These are phyloP conservation scores for Trypethelium eluteriae DNA, from an alignment of 495 filamentous ascomycete genomes.

Conservation along the genomic window DNA sequence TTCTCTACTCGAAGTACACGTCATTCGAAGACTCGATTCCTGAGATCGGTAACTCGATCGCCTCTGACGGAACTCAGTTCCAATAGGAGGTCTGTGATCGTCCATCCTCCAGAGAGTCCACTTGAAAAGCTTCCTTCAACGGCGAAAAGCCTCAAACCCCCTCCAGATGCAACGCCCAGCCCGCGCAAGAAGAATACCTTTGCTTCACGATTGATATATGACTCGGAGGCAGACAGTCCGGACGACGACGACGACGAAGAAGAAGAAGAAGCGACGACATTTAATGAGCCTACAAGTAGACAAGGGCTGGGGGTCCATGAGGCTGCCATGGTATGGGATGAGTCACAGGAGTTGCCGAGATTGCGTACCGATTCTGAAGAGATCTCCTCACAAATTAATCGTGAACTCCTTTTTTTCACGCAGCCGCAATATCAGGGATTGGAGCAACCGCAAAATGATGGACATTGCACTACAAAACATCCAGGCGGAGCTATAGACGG, in stretches of 20 bases:
- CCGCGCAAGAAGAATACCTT: background rate
- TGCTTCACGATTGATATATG: background rate
- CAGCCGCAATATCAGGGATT: background rate
- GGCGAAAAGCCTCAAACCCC: background rate
- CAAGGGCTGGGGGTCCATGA: background rate
- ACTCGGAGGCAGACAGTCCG: background rate
- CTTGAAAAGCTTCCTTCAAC: background rate
- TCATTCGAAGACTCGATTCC: background rate
- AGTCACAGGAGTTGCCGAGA: background rate
- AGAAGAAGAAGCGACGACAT: background rate
- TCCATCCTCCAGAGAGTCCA: background rate
- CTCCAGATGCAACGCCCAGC: background rate
- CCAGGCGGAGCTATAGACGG: background rate
- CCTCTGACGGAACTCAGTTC: background rate
- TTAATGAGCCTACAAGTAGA: background rate
- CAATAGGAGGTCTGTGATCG: background rate
- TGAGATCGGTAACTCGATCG: background rate
- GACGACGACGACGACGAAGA: too few relatives aligned
- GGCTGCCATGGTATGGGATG: background rate
- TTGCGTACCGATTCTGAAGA: conserved; percentile 3
- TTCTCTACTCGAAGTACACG: background rate
- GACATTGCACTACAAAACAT: background rate
- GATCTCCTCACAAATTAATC: conserved; percentile 1
- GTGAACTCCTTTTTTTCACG: background rate
- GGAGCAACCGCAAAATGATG: background rate